phyloP scores from a whole-genome alignment of 1,139 yeast species.

The Lodderomyces oxycetoniae region DNA sequence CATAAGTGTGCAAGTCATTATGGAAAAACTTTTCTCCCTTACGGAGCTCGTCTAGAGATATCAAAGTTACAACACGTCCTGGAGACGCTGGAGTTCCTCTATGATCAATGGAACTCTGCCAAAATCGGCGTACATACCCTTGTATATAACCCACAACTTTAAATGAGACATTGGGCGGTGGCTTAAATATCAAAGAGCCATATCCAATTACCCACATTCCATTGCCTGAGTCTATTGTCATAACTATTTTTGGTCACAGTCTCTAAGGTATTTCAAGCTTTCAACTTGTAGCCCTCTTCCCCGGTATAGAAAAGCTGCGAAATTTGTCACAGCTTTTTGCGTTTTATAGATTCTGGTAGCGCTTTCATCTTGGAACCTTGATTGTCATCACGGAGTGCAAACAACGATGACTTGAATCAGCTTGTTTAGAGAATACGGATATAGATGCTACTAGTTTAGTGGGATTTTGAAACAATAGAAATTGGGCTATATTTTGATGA shows the following conservation, averaged over 20 bases:
- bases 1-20: slow-evolving; percentile 43
- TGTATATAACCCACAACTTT: slow-evolving; percentile 68
- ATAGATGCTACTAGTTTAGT: too few relatives aligned
- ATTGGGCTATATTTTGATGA: too few relatives aligned
- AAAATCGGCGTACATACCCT: slow-evolving; percentile 78
- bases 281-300: too few relatives aligned
- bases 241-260: slow-evolving; percentile 15
- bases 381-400: too few relatives aligned
- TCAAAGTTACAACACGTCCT: slow-evolving; percentile 82
- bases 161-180: slow-evolving; percentile 67
- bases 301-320: too few relatives aligned
- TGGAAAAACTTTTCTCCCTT: slow-evolving; percentile 31
- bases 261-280: background rate
- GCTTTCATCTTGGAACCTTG: too few relatives aligned
- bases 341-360: too few relatives aligned
- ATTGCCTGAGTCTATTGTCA: too few relatives aligned
- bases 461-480: too few relatives aligned
- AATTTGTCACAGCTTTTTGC: too few relatives aligned
- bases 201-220: slow-evolving; percentile 85
- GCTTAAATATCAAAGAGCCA: slow-evolving; percentile 86
- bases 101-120: slow-evolving; percentile 91
- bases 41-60: slow-evolving; percentile 54
- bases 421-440: too few relatives aligned
- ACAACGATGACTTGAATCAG: too few relatives aligned
- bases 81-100: slow-evolving; percentile 82